Conservation (phyloP, 2,329 filamentous ascomycete genomes). For the Exophiala sideris region DNA sequence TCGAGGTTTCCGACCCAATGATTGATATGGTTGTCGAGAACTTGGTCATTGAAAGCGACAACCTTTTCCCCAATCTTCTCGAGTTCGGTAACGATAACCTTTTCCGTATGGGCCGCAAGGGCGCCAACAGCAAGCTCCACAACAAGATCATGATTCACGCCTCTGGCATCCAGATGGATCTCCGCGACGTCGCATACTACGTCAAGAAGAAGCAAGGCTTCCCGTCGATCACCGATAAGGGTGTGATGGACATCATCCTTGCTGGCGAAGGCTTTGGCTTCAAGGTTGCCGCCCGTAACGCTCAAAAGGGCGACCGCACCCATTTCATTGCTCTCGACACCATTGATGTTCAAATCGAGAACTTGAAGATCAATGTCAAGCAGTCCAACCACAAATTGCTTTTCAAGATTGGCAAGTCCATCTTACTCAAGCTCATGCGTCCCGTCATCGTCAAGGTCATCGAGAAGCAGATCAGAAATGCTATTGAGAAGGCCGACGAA, state of each 20-base stretch:
- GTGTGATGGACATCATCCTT: constrained; percentile 83
- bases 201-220: constrained; percentile 94
- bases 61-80: constrained; percentile 87
- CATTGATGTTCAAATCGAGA: constrained; percentile 75
- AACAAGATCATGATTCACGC: constrained; percentile 82
- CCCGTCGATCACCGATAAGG: constrained; percentile 79
- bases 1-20: constrained; percentile 82
- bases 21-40: constrained; percentile 92
- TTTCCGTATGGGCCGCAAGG: constrained; percentile 91
- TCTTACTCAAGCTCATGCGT: constrained; percentile 78
- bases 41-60: constrained; percentile 90
- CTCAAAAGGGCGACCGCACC: constrained; percentile 69
- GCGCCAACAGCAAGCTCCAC: constrained; percentile 72
- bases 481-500: constrained; percentile 70
- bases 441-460: constrained; percentile 82
- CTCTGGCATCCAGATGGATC: constrained; percentile 87
- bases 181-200: constrained; percentile 85
- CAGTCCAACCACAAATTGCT: constrained; percentile 93
- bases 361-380: constrained; percentile 84
- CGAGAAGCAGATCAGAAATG: constrained; percentile 84
- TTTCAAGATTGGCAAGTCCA: constrained; percentile 79
- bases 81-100: constrained; percentile 92
- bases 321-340: constrained; percentile 95
- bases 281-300: constrained; percentile 81
- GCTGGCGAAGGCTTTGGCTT: constrained; percentile 86